Conservation (phyloP, 495 filamentous ascomycete species). For the Penicillium roqueforti region DNA sequence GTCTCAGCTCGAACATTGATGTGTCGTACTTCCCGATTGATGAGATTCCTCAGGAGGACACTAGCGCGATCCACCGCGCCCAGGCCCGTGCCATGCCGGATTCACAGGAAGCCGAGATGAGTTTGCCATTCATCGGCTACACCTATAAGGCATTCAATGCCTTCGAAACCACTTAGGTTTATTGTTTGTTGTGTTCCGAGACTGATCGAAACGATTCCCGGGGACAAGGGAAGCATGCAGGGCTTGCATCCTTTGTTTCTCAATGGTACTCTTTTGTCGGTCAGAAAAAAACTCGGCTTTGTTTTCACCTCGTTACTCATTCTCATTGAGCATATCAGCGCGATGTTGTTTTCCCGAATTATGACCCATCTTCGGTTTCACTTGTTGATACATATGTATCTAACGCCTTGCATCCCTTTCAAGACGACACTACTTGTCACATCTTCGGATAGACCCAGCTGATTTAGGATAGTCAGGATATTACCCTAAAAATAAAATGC, state of each 20-base stretch:
- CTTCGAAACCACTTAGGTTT: constrained; percentile 47
- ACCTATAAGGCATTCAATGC: constrained; percentile 98
- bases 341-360: constrained; percentile 34
- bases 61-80: constrained; percentile 62
- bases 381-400: constrained; percentile 18
- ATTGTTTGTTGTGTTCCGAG: constrained; percentile 6
- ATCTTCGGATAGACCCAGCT: neutral
- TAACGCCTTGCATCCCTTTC: constrained; percentile 27
- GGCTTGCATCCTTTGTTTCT: constrained; percentile 37
- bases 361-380: constrained; percentile 32
- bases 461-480: neutral
- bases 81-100: constrained; percentile 60
- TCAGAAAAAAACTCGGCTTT: constrained; percentile 11
- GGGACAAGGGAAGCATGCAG: constrained; percentile 27
- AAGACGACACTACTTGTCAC: constrained; percentile 18
- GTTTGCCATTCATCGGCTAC: constrained; percentile 94
- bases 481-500: neutral
- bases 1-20: constrained; percentile 84
- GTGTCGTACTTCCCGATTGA: constrained; percentile 99
- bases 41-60: constrained; percentile 92
- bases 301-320: constrained; percentile 21
- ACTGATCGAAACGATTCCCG: constrained; percentile 3
- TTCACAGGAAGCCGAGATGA: constrained; percentile 76
- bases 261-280: constrained; percentile 4
- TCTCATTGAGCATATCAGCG: constrained; percentile 43